These are phyloP conservation scores for Rhizophagus sp. DNA, from an alignment of 192 early-diverging fungal species.

Conservation along the genomic window DNA sequence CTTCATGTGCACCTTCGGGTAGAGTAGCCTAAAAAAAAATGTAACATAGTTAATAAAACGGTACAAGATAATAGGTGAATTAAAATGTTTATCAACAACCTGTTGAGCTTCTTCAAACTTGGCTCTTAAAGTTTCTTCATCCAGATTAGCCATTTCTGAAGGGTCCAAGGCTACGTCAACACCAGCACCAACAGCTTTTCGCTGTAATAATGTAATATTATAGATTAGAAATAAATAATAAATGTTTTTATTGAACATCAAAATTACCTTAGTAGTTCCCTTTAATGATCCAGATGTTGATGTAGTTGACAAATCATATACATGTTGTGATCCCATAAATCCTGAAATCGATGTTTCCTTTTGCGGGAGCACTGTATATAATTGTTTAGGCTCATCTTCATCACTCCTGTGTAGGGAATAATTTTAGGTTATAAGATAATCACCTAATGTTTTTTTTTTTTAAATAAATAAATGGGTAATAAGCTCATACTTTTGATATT, in stretches of 20 bases:
- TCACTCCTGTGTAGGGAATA: conserved; percentile 33
- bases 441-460: too few species aligned
- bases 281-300: conserved; percentile 44
- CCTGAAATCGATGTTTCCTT: conserved; percentile 65
- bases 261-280: conserved; percentile 48
- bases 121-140: conserved; percentile 71
- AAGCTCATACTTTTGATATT: conserved; percentile 51
- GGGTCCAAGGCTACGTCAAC: conserved; percentile 90
- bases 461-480: neutral
- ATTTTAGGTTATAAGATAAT: neutral
- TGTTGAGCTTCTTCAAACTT: conserved; percentile 76
- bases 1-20: conserved; percentile 61
- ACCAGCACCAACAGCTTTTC: conserved; percentile 58
- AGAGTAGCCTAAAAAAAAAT: conserved; percentile 29
- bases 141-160: conserved; percentile 80
- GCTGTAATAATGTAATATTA: conserved; percentile 33
- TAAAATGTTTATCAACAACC: conserved; percentile 30
- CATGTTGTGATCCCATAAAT: conserved; percentile 94
- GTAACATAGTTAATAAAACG: neutral
- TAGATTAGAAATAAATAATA: neutral
- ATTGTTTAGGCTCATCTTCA: conserved; percentile 52
- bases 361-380: conserved; percentile 91
- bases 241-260: neutral
- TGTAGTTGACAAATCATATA: conserved; percentile 73
- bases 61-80: neutral